A percentile compares a stretch with the other conserved stretches of the same genome.
phyloP scores from a whole-genome alignment of 257 asterid species.

The Primulina eburnea region DNA sequence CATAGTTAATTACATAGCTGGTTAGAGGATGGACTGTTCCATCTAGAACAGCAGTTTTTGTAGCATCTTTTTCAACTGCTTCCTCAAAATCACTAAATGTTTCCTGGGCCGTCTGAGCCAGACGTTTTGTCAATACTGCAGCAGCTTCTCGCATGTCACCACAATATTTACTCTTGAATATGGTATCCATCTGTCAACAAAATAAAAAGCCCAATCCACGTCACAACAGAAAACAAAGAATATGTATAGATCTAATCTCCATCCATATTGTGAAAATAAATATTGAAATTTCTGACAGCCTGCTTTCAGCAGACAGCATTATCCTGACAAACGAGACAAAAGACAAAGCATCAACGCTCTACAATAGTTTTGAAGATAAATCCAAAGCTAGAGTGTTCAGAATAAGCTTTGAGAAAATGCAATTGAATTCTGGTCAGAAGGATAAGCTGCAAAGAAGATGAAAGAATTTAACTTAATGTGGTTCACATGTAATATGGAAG shows the following conservation, averaged over 20 bases:
- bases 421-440: background rate
- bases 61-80: constrained; percentile 94
- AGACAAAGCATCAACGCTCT: background rate
- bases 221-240: background rate
- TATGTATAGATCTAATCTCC: background rate
- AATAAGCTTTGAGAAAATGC: background rate
- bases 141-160: constrained; percentile 79
- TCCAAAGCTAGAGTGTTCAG: background rate
- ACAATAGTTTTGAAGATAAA: background rate
- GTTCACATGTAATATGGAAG: background rate
- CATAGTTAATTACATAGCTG: constrained; percentile 92
- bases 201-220: constrained; percentile 20
- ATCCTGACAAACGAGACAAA: background rate
- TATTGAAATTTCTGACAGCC: background rate
- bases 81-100: constrained; percentile 94
- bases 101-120: constrained; percentile 92
- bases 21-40: constrained; percentile 99
- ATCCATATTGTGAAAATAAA: background rate
- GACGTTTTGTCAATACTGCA: constrained; percentile 53
- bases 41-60: constrained; percentile 94
- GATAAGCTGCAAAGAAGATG: background rate
- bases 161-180: constrained; percentile 65
- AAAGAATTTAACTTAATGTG: background rate
- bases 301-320: background rate
- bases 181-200: constrained; percentile 56